Percentiles rank a stretch among this genome's conserved stretches.
Evolutionary conservation across 306 rosid genomes (phyloP).

Genomic region (Acacia confusa): DNA sequence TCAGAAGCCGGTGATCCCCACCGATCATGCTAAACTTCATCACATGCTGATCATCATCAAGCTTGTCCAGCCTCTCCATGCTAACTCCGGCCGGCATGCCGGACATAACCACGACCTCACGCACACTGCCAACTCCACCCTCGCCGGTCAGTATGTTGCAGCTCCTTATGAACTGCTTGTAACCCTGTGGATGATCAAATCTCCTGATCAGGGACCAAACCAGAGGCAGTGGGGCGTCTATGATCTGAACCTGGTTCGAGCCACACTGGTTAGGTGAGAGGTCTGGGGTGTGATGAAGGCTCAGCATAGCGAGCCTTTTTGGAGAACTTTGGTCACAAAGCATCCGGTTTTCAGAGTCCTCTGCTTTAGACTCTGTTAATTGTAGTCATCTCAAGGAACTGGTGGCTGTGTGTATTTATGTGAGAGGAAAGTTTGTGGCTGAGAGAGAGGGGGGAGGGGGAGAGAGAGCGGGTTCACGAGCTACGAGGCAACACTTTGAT

Average conservation of each 20-base stretch:
- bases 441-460: not conserved
- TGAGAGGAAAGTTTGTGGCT: not conserved
- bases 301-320: conserved; percentile 28
- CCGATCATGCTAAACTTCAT: conserved; percentile 60
- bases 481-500: not conserved
- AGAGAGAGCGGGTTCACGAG: not conserved
- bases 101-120: conserved; percentile 44
- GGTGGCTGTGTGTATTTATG: not conserved
- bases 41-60: conserved; percentile 54
- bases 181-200: conserved; percentile 57
- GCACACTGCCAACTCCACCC: conserved; percentile 58
- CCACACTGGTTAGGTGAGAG: conserved; percentile 56
- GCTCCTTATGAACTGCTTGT: conserved; percentile 52
- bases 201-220: conserved; percentile 68
- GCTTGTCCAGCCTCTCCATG: conserved; percentile 54
- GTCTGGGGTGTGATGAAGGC: conserved; percentile 35
- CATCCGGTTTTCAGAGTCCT: conserved; percentile 9
- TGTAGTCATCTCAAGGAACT: conserved; percentile 3
- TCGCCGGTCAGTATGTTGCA: conserved; percentile 48
- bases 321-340: not conserved
- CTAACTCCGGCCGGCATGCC: conserved; percentile 61
- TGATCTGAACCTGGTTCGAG: conserved; percentile 46
- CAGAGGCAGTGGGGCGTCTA: conserved; percentile 52
- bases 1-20: conserved; percentile 63
- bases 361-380: not conserved